phyloP scores from a whole-genome alignment of 768 basidiomycete species.

The Mycena capillaripes region DNA sequence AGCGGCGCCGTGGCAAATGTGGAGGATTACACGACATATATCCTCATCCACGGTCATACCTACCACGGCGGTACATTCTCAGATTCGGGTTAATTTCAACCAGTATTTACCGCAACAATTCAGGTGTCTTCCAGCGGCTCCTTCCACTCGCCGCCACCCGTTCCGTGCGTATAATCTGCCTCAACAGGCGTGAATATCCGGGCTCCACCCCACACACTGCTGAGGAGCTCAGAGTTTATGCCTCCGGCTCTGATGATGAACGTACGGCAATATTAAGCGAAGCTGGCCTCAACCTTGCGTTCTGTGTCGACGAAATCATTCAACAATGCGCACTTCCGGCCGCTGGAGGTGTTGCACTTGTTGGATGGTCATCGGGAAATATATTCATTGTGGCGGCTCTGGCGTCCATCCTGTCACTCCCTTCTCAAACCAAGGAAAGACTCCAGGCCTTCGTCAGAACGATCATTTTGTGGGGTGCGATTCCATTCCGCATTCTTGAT shows the following conservation, averaged over 20 bases:
- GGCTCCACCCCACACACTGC: constrained; percentile 47
- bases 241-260: constrained; percentile 28
- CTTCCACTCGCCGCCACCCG: constrained; percentile 34
- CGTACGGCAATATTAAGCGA: constrained; percentile 39
- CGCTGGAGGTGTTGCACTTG: constrained; percentile 29
- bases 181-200: constrained; percentile 50
- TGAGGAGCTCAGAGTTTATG: constrained; percentile 39
- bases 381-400: constrained; percentile 40
- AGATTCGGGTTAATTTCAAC: background rate
- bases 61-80: constrained; percentile 34
- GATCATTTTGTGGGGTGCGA: constrained; percentile 44
- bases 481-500: background rate
- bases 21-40: constrained; percentile 32
- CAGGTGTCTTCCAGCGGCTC: constrained; percentile 45
- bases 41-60: constrained; percentile 40
- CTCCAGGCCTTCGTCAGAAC: constrained; percentile 39
- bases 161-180: constrained; percentile 39
- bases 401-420: constrained; percentile 31
- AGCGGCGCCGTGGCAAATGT: constrained; percentile 8
- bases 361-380: constrained; percentile 51
- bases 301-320: constrained; percentile 46
- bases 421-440: constrained; percentile 21
- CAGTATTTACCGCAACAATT: background rate
- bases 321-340: constrained; percentile 38
- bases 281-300: constrained; percentile 45